Conservation (phyloP, 192 early-diverging fungal species). For the Linnemannia exigua region DNA sequence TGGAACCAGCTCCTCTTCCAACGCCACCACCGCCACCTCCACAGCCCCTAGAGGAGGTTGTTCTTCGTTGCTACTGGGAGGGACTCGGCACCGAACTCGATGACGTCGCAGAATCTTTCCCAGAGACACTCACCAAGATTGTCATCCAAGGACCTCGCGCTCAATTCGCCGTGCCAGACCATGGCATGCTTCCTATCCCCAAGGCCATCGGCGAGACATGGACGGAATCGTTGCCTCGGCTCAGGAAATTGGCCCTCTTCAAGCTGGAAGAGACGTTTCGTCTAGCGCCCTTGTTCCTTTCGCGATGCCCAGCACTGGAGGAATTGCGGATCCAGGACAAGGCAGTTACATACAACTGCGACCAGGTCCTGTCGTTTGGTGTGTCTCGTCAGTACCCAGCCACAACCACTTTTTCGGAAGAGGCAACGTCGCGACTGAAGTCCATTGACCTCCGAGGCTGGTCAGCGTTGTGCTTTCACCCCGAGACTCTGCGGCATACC, state of each 20-base stretch:
- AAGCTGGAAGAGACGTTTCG: not conserved
- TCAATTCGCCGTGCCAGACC: not conserved
- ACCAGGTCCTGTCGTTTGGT: not conserved
- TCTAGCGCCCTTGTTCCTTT: not conserved
- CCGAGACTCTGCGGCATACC: not conserved
- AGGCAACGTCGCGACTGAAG: not conserved
- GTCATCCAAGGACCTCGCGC: not conserved
- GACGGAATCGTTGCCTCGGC: not conserved
- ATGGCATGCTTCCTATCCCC: not conserved
- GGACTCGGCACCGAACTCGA: constrained; percentile 1
- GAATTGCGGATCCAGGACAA: constrained; percentile 16
- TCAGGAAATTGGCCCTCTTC: not conserved
- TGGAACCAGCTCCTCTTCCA: not conserved
- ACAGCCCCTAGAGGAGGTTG: not conserved
- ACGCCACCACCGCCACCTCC: not conserved
- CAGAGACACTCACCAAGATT: constrained; percentile 3
- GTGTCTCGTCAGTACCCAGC: not conserved
- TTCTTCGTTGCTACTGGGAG: not conserved
- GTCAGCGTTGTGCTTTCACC: constrained; percentile 17
- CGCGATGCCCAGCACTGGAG: not conserved
- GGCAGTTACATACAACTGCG: not conserved
- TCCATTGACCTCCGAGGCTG: constrained; percentile 4
- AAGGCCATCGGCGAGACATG: not conserved
- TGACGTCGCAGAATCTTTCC: constrained; percentile 8
- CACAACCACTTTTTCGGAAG: not conserved